Conservation (phyloP, 352 stramenopile genomes). For the Globisporangium canariense region DNA sequence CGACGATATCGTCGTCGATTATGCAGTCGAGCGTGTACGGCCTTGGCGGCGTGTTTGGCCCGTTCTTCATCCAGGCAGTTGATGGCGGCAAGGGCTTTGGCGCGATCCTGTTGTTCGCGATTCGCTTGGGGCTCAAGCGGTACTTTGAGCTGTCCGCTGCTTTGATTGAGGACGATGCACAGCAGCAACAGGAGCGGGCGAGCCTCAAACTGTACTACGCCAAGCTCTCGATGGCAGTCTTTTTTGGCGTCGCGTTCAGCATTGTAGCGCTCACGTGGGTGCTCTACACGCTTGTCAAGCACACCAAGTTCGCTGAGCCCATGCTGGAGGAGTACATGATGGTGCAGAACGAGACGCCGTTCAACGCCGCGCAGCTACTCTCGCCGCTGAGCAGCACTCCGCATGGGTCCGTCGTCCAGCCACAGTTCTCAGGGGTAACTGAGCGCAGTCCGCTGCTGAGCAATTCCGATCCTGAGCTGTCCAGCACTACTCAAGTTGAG, state of each 20-base stretch:
- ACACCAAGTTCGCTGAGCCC: conserved; percentile 57
- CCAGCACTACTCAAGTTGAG: conserved; percentile 1
- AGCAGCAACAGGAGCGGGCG: conserved; percentile 7
- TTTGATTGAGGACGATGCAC: neutral
- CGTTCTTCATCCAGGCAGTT: conserved; percentile 73
- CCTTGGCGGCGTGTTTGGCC: conserved; percentile 72
- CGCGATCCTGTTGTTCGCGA: conserved; percentile 64
- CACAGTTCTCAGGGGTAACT: conserved; percentile 19
- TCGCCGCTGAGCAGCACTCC: conserved; percentile 46
- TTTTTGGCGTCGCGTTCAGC: conserved; percentile 60
- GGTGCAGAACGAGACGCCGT: conserved; percentile 61
- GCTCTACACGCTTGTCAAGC: conserved; percentile 45
- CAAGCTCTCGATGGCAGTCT: conserved; percentile 56
- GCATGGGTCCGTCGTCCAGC: conserved; percentile 1
- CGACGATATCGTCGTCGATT: conserved; percentile 64
- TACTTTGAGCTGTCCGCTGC: conserved; percentile 24
- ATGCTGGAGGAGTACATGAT: conserved; percentile 66
- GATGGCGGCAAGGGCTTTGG: conserved; percentile 77
- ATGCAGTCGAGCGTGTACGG: conserved; percentile 73
- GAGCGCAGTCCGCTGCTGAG: conserved; percentile 48
- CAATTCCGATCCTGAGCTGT: conserved; percentile 9
- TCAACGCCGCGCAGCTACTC: conserved; percentile 33
- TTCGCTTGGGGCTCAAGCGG: conserved; percentile 61
- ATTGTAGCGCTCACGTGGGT: conserved; percentile 53
- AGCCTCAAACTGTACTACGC: conserved; percentile 7